Percentiles rank a stretch among this genome's conserved stretches.
phyloP scores from a whole-genome alignment of 805 yeast species.

The Candida ovalis region DNA sequence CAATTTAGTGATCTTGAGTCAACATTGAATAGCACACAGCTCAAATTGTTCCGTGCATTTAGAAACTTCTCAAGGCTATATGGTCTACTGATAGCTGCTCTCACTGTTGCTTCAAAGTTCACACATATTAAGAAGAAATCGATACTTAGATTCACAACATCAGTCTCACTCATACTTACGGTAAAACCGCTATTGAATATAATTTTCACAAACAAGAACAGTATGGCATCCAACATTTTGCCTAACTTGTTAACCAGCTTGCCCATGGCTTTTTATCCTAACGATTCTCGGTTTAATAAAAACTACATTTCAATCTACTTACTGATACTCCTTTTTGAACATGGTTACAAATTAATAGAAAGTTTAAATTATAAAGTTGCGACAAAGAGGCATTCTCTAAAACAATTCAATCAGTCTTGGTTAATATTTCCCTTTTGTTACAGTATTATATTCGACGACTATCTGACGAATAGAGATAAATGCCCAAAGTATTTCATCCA shows the following conservation, averaged over 20 bases:
- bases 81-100: neutral
- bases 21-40: neutral
- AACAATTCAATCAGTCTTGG: constrained; percentile 16
- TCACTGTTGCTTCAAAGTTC: neutral
- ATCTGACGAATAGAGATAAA: constrained; percentile 6
- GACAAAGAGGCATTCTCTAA: constrained; percentile 4
- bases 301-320: constrained; percentile 17
- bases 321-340: constrained; percentile 13
- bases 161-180: constrained; percentile 13
- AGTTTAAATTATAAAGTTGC: constrained; percentile 5
- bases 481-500: constrained; percentile 18
- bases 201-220: neutral
- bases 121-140: constrained; percentile 1
- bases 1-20: constrained; percentile 3
- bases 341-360: constrained; percentile 18
- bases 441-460: constrained; percentile 14
- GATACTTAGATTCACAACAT: constrained; percentile 5
- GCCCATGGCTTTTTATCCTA: constrained; percentile 14
- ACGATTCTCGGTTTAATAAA: constrained; percentile 11
- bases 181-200: constrained; percentile 9
- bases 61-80: constrained; percentile 8
- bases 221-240: neutral
- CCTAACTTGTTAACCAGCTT: constrained; percentile 13
- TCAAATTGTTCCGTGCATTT: constrained; percentile 1
- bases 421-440: constrained; percentile 19